These are phyloP conservation scores for Fagopyrum esculentum DNA, from an alignment of 148 eudicot genomes.

Conservation along the genomic window DNA sequence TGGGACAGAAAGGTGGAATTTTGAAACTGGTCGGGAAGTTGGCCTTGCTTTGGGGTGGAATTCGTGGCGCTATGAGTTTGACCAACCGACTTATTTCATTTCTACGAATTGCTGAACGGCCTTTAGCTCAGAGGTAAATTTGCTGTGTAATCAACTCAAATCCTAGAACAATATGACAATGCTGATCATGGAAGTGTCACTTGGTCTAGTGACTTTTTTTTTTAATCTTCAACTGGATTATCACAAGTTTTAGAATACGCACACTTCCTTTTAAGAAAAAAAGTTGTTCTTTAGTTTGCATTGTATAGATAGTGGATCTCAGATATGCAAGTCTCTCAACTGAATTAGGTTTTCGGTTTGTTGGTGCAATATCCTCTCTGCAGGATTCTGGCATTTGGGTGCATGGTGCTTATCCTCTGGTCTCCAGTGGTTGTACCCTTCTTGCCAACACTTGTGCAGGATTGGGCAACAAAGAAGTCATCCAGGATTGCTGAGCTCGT, in stretches of 20 bases:
- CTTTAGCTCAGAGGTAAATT: conserved; percentile 71
- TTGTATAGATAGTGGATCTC: not conserved
- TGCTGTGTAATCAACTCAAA: not conserved
- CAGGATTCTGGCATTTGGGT: conserved; percentile 75
- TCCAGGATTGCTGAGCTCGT: conserved; percentile 53
- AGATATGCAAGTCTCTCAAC: not conserved
- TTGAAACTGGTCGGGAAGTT: conserved; percentile 67
- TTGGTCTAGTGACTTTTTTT: not conserved
- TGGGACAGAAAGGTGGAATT: conserved; percentile 83
- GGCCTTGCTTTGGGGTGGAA: conserved; percentile 97
- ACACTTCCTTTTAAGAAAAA: too few relatives aligned
- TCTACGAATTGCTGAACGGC: conserved; percentile 72
- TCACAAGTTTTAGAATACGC: too few relatives aligned
- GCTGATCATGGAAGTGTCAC: conserved; percentile 7
- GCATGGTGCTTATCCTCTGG: conserved; percentile 89
- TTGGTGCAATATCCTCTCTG: not conserved
- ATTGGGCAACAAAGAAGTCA: conserved; percentile 55
- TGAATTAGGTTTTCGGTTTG: not conserved
- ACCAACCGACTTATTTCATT: conserved; percentile 64
- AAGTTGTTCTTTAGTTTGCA: too few relatives aligned
- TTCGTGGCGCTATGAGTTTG: conserved; percentile 98
- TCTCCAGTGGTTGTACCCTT: conserved; percentile 78
- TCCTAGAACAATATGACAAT: not conserved
- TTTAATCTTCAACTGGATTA: too few relatives aligned
- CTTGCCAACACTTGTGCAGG: conserved; percentile 70